phyloP scores from a whole-genome alignment of 495 filamentous ascomycete genomes.

The Usnea hakonensis region DNA sequence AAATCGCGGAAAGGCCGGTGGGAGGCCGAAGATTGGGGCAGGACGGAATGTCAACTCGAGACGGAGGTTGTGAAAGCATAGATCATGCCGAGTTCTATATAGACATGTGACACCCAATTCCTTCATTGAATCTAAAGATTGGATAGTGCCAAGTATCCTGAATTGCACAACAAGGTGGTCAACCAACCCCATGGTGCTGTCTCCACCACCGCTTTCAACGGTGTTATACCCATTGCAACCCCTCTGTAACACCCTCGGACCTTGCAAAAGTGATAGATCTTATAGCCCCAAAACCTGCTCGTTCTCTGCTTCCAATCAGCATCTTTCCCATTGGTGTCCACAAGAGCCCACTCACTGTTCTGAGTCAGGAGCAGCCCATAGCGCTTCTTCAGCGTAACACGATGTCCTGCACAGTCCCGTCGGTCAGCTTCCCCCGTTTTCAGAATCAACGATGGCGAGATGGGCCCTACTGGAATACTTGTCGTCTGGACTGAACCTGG shows the following conservation, averaged over 20 bases:
- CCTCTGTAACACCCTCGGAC: neutral
- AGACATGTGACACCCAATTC: neutral
- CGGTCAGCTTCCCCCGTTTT: neutral
- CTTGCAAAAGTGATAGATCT: neutral
- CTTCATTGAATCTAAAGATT: neutral
- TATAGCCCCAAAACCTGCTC: conserved; percentile 36
- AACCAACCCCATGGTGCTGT: neutral
- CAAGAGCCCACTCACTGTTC: conserved; percentile 50
- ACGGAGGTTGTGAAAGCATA: conserved; percentile 34
- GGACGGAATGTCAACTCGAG: conserved; percentile 80
- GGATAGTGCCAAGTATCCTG: neutral
- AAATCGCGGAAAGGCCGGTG: conserved; percentile 52
- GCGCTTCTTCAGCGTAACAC: conserved; percentile 86
- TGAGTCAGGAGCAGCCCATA: conserved; percentile 81
- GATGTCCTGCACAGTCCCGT: conserved; percentile 48
- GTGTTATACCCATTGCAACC: neutral
- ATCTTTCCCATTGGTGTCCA: neutral
- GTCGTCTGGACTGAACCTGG: conserved; percentile 94
- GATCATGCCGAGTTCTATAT: neutral
- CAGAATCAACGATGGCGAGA: neutral
- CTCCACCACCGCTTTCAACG: neutral
- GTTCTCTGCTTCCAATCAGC: conserved; percentile 28
- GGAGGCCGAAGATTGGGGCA: conserved; percentile 71
- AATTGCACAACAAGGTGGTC: neutral
- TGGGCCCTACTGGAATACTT: conserved; percentile 61